phyloP scores from a whole-genome alignment of 441 rosid species.

The Gossypium lobatum region DNA sequence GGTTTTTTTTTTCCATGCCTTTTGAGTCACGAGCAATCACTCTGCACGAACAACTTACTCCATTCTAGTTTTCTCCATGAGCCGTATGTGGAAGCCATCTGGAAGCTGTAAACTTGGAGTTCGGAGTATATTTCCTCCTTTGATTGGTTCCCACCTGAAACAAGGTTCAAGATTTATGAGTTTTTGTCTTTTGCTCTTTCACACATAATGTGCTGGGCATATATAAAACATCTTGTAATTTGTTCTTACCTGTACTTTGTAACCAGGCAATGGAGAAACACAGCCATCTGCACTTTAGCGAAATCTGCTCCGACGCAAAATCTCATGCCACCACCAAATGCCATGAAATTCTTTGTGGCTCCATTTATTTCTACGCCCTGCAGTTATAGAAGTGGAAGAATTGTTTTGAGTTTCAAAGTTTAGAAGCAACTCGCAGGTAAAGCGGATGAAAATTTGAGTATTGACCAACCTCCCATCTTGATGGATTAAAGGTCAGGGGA shows the following conservation, averaged over 20 bases:
- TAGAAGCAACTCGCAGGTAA: slow-evolving; percentile 13
- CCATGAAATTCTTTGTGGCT: slow-evolving; percentile 87
- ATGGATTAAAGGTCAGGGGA: slow-evolving; percentile 82
- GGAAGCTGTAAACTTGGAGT: slow-evolving; percentile 94
- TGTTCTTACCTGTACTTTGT: slow-evolving; percentile 69
- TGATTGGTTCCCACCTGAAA: slow-evolving; percentile 64
- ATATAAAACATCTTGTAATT: not conserved
- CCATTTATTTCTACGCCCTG: slow-evolving; percentile 60
- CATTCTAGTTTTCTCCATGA: slow-evolving; percentile 32
- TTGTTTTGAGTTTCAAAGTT: too few relatives aligned
- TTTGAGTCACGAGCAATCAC: too few relatives aligned
- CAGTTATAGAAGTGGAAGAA: not conserved
- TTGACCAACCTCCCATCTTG: slow-evolving; percentile 74
- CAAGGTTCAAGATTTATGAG: slow-evolving; percentile 11
- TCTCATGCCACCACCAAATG: slow-evolving; percentile 98
- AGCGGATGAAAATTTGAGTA: not conserved
- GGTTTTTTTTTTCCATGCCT: slow-evolving; percentile 20
- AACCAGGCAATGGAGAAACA: slow-evolving; percentile 77
- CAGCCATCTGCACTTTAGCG: slow-evolving; percentile 91
- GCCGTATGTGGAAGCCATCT: slow-evolving; percentile 63
- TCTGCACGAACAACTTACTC: slow-evolving; percentile 16
- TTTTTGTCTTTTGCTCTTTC: not conserved
- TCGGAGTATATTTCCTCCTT: slow-evolving; percentile 74
- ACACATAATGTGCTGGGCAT: not conserved
- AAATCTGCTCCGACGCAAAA: slow-evolving; percentile 95